phyloP scores from a whole-genome alignment of 75 land plant species.

The Pinus albicaulis region DNA sequence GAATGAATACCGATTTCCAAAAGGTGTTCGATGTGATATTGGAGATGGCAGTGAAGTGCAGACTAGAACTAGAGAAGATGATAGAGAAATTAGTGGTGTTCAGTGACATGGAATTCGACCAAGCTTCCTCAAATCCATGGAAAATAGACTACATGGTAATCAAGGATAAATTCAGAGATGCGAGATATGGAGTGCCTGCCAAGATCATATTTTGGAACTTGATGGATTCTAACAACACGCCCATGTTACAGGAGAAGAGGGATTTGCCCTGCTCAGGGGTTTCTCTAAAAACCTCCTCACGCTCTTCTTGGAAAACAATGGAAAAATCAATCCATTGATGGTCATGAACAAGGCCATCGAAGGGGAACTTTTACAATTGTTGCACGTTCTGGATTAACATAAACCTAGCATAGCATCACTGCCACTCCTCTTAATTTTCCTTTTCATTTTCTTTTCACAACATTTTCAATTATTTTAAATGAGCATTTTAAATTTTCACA shows the following conservation, averaged over 20 bases:
- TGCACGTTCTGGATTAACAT: too few relatives aligned
- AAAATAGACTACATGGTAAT: slow-evolving; percentile 57
- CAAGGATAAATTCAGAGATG: slow-evolving; percentile 29
- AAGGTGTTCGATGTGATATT: slow-evolving; percentile 52
- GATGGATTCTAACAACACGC: slow-evolving; percentile 47
- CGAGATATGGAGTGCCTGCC: slow-evolving; percentile 46
- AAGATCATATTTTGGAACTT: slow-evolving; percentile 80
- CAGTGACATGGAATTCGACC: slow-evolving; percentile 80
- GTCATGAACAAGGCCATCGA: too few relatives aligned
- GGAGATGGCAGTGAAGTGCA: slow-evolving; percentile 24
- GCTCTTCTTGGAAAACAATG: slow-evolving; percentile 35
- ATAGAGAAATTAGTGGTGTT: slow-evolving; percentile 66
- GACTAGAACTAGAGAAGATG: slow-evolving; percentile 45
- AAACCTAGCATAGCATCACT: too few relatives aligned
- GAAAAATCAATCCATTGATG: too few relatives aligned
- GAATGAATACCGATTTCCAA: slow-evolving; percentile 62
- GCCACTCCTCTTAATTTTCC: too few relatives aligned
- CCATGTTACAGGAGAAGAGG: slow-evolving; percentile 44
- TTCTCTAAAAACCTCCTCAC: slow-evolving; percentile 70
- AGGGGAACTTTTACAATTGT: too few relatives aligned
- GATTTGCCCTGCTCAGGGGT: slow-evolving; percentile 68
- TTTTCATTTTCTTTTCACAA: too few relatives aligned
- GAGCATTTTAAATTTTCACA: too few relatives aligned
- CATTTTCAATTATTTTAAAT: too few relatives aligned
- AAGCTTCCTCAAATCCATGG: slow-evolving; percentile 26